Evolutionary conservation across 2,329 filamentous ascomycete genomes (phyloP).

Genomic region (Talaromyces marneffei): DNA sequence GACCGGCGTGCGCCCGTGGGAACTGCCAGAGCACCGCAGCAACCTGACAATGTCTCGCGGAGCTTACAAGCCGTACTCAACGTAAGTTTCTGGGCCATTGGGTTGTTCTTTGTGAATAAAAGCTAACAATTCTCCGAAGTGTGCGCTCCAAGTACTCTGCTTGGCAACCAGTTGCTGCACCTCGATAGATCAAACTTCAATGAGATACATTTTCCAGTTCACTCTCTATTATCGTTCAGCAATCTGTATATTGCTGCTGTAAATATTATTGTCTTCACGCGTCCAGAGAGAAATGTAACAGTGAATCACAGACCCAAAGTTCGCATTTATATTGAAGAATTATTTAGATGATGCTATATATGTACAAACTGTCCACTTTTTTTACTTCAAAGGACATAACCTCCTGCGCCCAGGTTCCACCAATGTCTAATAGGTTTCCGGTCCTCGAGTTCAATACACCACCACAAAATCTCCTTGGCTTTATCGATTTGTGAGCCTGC

Average conservation of each 20-base stretch:
- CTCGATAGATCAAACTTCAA: slow-evolving; percentile 15
- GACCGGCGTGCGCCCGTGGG: slow-evolving; percentile 65
- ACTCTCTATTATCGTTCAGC: not conserved
- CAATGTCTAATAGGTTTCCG: slow-evolving; percentile 71
- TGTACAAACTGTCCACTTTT: slow-evolving; percentile 8
- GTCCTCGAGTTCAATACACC: slow-evolving; percentile 94
- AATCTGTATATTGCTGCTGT: slow-evolving; percentile 4
- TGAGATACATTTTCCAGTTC: not conserved
- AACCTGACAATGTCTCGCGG: slow-evolving; percentile 70
- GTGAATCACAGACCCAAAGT: not conserved
- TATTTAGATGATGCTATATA: slow-evolving; percentile 1
- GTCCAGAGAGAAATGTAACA: not conserved
- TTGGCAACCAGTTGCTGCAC: slow-evolving; percentile 15
- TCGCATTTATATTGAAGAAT: not conserved
- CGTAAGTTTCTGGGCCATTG: slow-evolving; percentile 56
- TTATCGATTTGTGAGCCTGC: slow-evolving; percentile 78
- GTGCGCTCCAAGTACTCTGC: slow-evolving; percentile 13
- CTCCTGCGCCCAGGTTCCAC: slow-evolving; percentile 61
- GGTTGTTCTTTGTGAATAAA: not conserved
- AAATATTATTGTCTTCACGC: not conserved
- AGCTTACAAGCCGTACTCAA: slow-evolving; percentile 90
- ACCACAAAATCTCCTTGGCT: slow-evolving; percentile 91
- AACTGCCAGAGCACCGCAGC: slow-evolving; percentile 64
- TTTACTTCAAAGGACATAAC: slow-evolving; percentile 53
- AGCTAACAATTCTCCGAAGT: not conserved